Base-by-base conservation (phyloP, 1,284 basidiomycete species). In the Omphalotus olearius region DNA sequence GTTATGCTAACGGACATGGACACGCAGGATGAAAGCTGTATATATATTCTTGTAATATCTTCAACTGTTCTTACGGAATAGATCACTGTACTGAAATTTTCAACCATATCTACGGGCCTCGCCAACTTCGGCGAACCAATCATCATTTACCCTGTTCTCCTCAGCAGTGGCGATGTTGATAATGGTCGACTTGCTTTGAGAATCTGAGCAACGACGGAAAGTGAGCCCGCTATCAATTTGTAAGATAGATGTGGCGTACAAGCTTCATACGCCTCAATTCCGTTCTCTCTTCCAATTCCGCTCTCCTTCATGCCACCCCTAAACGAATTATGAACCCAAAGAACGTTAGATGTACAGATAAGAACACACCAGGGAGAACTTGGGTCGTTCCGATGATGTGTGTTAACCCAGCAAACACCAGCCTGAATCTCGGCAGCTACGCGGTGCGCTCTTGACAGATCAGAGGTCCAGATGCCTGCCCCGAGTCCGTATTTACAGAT, bases 281-380 rank as follows among this genome's bases (percentile, higher is more conserved):
- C 90, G 56, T 92, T 92, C 62, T 92, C 89, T 55, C 89, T 69
- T 2, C 88, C 88, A 50, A 90, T 85, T 1, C 88, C 89, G 58
- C 88, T 91, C 57, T 87, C 82, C 62, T 90, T 90, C 85, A 89
- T 88, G 14, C 89, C 88, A 20, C 90, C 89, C 89, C 86, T 88
- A 54, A 25, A 16, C 43, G 25, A 26, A 5, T 25, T 9, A 13
- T n/a, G 4, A 45, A 42, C 17, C 20, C 38, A 38, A 11, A 35
- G 9, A 39, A 40, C 7, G 2, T 30, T 17, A 44, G 23, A 44
- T n/a, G 28, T 16, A 45, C 20, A 26, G 51, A 41, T 25, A 18
- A 13, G 13, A n/a, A 67, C 79, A 45, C 62, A 88, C 87, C 91
- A 93, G 42, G 91, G 88, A 37, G 87, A 91, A 56, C 85, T 88